A percentile compares a stretch with the other conserved stretches of the same genome.
These are phyloP conservation scores for Phytophthora ohioensis DNA, from an alignment of 352 stramenopile species.

Conservation along the genomic window DNA sequence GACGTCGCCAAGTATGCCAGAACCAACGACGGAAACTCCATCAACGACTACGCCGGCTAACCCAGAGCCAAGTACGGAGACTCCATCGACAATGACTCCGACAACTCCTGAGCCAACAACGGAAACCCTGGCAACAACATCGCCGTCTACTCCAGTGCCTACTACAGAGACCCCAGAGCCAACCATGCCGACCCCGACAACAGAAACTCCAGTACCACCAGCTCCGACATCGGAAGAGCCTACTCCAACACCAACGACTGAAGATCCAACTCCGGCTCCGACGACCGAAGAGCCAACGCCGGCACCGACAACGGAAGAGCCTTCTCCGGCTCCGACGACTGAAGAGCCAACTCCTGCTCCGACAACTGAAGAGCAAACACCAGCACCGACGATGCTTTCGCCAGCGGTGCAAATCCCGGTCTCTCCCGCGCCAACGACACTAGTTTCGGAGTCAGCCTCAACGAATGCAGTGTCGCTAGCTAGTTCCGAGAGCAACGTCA, in stretches of 20 bases:
- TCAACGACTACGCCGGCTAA: neutral
- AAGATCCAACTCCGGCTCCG: neutral
- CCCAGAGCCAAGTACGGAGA: neutral
- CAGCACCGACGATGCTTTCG: too few species aligned
- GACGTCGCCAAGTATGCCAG: neutral
- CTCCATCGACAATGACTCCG: neutral
- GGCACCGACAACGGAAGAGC: neutral
- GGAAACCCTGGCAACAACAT: neutral
- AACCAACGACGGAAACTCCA: neutral
- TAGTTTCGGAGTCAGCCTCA: too few species aligned
- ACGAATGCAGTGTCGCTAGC: too few species aligned
- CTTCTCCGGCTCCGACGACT: neutral
- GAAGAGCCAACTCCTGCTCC: neutral
- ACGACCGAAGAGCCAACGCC: neutral
- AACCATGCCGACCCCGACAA: neutral
- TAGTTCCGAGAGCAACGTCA: too few species aligned
- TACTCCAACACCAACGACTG: neutral
- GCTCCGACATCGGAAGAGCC: slow-evolving; percentile 1
- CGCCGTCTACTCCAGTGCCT: neutral
- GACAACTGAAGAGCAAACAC: neutral
- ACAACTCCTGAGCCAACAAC: slow-evolving; percentile 2
- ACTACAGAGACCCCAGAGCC: neutral
- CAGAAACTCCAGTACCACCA: neutral
- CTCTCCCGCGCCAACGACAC: too few species aligned
- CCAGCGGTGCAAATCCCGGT: too few species aligned